A percentile compares a stretch with the other conserved stretches of the same genome.
phyloP scores from a whole-genome alignment of 2,329 filamentous ascomycete genomes.

The Cladobotryum mycophilum region DNA sequence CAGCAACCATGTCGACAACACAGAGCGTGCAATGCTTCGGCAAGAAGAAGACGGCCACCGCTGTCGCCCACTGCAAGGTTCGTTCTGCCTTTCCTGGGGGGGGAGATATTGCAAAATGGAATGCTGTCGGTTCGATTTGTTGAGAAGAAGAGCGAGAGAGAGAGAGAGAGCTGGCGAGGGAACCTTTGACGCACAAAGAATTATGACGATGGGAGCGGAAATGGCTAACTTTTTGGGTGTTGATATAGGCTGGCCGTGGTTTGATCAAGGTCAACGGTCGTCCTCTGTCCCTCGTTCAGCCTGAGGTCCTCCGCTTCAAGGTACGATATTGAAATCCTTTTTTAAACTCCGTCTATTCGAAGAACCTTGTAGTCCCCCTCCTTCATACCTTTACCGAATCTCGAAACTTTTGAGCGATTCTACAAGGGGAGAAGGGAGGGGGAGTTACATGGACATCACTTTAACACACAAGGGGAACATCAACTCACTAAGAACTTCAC shows the following conservation, averaged over 20 bases:
- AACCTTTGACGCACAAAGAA: not conserved
- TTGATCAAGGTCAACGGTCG: slow-evolving; percentile 99
- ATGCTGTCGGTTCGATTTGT: not conserved
- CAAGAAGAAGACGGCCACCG: slow-evolving; percentile 91
- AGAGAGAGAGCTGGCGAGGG: not conserved
- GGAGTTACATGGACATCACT: no score
- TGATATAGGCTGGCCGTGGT: slow-evolving; percentile 47
- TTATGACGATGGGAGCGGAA: not conserved
- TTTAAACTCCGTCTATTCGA: not conserved
- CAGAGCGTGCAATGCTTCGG: slow-evolving; percentile 97
- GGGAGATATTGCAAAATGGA: not conserved
- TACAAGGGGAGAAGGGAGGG: not conserved
- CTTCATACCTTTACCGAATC: not conserved
- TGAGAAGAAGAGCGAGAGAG: not conserved
- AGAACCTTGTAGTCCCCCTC: not conserved
- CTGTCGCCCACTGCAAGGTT: slow-evolving; percentile 91
- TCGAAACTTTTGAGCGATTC: not conserved
- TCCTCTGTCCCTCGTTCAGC: slow-evolving; percentile 88
- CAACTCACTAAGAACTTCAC: slow-evolving; percentile 14
- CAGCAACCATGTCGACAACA: slow-evolving; percentile 65
- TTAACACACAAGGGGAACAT: no score
- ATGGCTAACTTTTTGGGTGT: slow-evolving; percentile 24
- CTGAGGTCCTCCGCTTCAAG: slow-evolving; percentile 97
- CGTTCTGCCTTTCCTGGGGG: not conserved
- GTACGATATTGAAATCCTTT: slow-evolving; percentile 38